Evolutionary conservation across 106 monocot species (phyloP).

Genomic region (Chionographis japonica): DNA sequence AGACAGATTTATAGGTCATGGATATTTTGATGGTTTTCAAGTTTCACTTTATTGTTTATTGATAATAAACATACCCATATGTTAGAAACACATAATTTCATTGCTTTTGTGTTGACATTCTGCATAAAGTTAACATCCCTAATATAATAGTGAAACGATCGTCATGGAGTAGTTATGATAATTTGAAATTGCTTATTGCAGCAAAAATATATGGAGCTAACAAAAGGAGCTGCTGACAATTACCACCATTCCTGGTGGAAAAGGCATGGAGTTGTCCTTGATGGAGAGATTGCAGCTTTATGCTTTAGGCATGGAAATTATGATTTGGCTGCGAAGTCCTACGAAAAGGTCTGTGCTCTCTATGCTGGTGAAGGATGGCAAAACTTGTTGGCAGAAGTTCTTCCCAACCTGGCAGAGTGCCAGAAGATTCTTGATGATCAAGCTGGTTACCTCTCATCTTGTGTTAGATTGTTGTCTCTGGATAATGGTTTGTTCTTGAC

Average conservation of each 20-base stretch:
- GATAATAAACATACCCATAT: too few species aligned
- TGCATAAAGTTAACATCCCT: too few species aligned
- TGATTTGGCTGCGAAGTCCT: conserved; percentile 93
- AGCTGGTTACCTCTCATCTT: conserved; percentile 89
- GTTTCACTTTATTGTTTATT: too few species aligned
- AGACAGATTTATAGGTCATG: too few species aligned
- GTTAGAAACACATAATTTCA: too few species aligned
- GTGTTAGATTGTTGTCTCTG: conserved; percentile 83
- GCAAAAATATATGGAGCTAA: conserved; percentile 91
- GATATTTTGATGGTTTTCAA: too few species aligned
- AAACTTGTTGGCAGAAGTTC: conserved; percentile 81
- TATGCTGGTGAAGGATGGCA: conserved; percentile 99
- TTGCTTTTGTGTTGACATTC: too few species aligned
- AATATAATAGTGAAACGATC: too few species aligned
- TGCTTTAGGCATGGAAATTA: conserved; percentile 85
- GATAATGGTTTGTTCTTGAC: conserved; percentile 64
- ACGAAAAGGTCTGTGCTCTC: conserved; percentile 98
- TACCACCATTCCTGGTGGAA: conserved; percentile 99
- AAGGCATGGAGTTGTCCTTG: conserved; percentile 94
- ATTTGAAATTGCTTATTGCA: conserved; percentile 20
- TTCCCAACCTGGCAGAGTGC: conserved; percentile 92
- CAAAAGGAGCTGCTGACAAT: conserved; percentile 98
- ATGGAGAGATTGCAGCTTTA: conserved; percentile 92
- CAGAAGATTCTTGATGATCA: conserved; percentile 94
- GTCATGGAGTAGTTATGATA: background rate